Base-by-base conservation (phyloP, 2,329 filamentous ascomycete species). In the Apiospora kogelbergensis region DNA sequence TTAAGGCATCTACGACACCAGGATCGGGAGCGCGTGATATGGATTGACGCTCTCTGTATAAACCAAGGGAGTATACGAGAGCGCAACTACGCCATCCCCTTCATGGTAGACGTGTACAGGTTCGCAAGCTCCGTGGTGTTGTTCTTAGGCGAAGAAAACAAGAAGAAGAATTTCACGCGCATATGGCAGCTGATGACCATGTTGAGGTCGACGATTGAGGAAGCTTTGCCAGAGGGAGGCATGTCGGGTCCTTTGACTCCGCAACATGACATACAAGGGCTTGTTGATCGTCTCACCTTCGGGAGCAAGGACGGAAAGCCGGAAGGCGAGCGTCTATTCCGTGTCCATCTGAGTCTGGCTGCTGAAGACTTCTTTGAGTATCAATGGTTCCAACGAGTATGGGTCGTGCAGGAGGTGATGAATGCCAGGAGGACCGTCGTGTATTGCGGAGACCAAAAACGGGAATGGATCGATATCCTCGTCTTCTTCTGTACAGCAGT, bases 1-100 rank as follows among this genome's bases (percentile, higher is more conserved):
- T 33, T 68, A 24, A 64, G 24, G 44, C 63, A 64, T 17, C 66
- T 68, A 1, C 57, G 66, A n/a, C 45, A 44, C 17, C 40, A 46
- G 33, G 66, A 68, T 9, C 42, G 30, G 26, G 20, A 24, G 22
- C 48, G 53, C 17, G 48, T 68, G 1, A 33, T 68, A 6, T 68
- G 66, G 66, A 68, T 68, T n/a, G 66, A 68, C 26, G 66, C 66
- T 26, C 53, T 68, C 15, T 68, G 66, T 22, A 68, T 68, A 24
- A 68, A 68, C 37, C 66, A 68, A n/a, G 66, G 66, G 20, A 68
- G 66, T 33, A 68, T 68, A 24, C 48, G 57, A 44, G 66, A 68
- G n/a, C 40, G 66, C 1, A 68, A 68, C 53, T 64, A 68, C 24
- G 66, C 66, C 46, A 68, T 68, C n/a, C 57, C 66, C 1, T 68